Percentiles rank a stretch among this genome's conserved stretches.
Conservation (phyloP, 2,329 filamentous ascomycete genomes). For the Exophiala spinifera region DNA sequence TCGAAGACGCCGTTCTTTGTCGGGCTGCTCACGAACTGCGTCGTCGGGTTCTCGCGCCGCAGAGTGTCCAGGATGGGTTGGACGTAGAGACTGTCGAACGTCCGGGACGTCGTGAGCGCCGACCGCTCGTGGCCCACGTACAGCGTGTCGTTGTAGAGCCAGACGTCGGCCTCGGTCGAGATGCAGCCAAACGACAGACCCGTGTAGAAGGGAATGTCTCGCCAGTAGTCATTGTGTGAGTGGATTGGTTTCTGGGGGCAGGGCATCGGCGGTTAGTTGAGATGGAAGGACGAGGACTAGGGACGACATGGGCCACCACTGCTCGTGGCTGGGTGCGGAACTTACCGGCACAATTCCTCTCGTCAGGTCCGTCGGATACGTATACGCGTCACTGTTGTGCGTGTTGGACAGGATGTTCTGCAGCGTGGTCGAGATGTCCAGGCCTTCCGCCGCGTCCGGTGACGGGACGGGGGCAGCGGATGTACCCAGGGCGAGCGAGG, state of each 20-base stretch:
- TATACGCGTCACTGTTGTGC: slow-evolving; percentile 24
- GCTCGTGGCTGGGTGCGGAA: too few relatives aligned
- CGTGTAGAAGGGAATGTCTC: slow-evolving; percentile 38
- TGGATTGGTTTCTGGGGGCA: slow-evolving; percentile 32
- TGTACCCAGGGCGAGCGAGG: slow-evolving; percentile 8
- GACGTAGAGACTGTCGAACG: slow-evolving; percentile 42
- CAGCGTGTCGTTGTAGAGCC: slow-evolving; percentile 40
- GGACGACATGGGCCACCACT: too few relatives aligned
- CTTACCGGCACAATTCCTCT: slow-evolving; percentile 37
- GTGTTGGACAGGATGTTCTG: slow-evolving; percentile 30
- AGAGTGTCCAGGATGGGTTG: slow-evolving; percentile 56
- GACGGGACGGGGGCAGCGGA: slow-evolving; percentile 15
- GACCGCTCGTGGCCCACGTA: slow-evolving; percentile 42
- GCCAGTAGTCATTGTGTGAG: slow-evolving; percentile 47
- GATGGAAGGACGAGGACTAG: too few relatives aligned
- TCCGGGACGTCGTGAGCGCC: slow-evolving; percentile 37
- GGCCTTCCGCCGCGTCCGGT: slow-evolving; percentile 16
- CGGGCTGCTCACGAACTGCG: slow-evolving; percentile 49
- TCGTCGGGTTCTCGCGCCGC: slow-evolving; percentile 53
- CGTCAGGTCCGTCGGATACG: slow-evolving; percentile 39
- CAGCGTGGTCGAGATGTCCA: slow-evolving; percentile 16
- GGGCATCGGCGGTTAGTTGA: not conserved
- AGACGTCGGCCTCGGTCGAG: slow-evolving; percentile 48
- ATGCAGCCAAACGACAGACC: slow-evolving; percentile 42
- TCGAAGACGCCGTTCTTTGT: slow-evolving; percentile 62